Conservation (phyloP, 1,284 basidiomycete genomes). For the Peniophora sp. region DNA sequence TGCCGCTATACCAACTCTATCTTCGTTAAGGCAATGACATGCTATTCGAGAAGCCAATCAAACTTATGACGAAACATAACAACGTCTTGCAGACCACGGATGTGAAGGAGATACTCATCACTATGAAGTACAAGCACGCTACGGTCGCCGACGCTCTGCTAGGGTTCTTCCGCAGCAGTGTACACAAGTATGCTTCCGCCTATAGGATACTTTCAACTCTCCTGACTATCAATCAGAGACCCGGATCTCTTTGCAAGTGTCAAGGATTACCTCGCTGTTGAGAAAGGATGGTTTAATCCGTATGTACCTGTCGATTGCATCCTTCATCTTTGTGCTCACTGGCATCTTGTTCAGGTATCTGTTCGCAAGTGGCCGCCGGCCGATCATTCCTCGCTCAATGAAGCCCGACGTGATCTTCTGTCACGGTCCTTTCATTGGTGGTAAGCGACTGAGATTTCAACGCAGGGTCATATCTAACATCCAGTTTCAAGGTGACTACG, state of each 20-base stretch:
- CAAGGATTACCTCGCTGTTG: conserved; percentile 54
- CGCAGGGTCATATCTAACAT: too few species aligned
- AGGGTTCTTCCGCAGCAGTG: conserved; percentile 53
- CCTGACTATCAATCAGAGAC: conserved; percentile 28
- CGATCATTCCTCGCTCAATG: conserved; percentile 53
- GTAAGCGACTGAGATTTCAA: too few species aligned
- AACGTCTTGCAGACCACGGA: conserved; percentile 47
- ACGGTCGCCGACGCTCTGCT: conserved; percentile 50
- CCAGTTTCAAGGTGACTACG: conserved; percentile 41
- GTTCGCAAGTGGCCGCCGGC: conserved; percentile 51
- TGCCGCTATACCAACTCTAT: conserved; percentile 9
- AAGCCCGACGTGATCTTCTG: conserved; percentile 62
- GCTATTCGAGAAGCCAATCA: conserved; percentile 41
- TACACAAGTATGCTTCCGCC: conserved; percentile 38
- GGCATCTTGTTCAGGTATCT: conserved; percentile 13
- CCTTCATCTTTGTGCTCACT: too few species aligned
- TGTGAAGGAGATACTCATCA: conserved; percentile 50
- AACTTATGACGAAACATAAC: conserved; percentile 44
- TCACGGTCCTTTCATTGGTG: conserved; percentile 54
- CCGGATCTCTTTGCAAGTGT: conserved; percentile 48
- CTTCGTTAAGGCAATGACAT: conserved; percentile 47
- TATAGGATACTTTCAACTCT: neutral
- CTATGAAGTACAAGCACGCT: conserved; percentile 48
- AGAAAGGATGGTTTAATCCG: conserved; percentile 63
- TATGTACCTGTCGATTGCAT: conserved; percentile 22